phyloP scores from a whole-genome alignment of 2,329 filamentous ascomycete genomes.

The Diaporthe ilicicola region DNA sequence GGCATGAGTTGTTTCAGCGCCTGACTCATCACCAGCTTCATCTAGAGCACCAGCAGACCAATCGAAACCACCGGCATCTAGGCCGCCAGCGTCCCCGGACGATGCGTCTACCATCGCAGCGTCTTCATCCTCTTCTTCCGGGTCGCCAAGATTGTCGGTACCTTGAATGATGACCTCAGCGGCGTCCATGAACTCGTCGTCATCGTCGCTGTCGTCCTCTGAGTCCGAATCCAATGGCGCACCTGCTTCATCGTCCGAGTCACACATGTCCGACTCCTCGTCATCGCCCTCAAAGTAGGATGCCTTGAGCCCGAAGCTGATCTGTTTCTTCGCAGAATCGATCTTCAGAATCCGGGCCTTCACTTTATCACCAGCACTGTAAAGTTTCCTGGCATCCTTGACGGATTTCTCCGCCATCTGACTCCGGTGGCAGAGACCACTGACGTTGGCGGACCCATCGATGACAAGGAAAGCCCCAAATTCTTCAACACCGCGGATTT shows the following conservation, averaged over 20 bases:
- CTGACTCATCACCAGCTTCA: conserved; percentile 60
- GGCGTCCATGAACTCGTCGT: conserved; percentile 58
- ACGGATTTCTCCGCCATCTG: conserved; percentile 89
- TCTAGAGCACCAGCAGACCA: conserved; percentile 81
- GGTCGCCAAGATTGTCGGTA: conserved; percentile 48
- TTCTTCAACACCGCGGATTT: conserved; percentile 91
- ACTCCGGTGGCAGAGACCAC: conserved; percentile 89
- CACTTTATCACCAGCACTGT: conserved; percentile 89
- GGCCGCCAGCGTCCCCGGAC: conserved; percentile 55
- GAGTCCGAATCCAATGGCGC: conserved; percentile 48
- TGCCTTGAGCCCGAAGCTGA: conserved; percentile 92
- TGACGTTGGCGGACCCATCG: conserved; percentile 86
- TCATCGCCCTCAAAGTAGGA: conserved; percentile 79
- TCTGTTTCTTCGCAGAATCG: conserved; percentile 76
- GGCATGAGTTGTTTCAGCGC: conserved; percentile 50
- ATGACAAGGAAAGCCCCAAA: conserved; percentile 95
- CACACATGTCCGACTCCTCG: conserved; percentile 55
- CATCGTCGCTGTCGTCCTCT: conserved; percentile 58
- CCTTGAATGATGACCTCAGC: conserved; percentile 52
- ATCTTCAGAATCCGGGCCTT: conserved; percentile 89
- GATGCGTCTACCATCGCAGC: conserved; percentile 53
- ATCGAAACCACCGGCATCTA: conserved; percentile 82
- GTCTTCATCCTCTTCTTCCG: conserved; percentile 47
- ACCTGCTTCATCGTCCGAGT: conserved; percentile 56
- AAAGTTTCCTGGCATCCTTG: conserved; percentile 86